Conservation (phyloP, 1,139 yeast genomes). For the Kodamaea derodonti region DNA sequence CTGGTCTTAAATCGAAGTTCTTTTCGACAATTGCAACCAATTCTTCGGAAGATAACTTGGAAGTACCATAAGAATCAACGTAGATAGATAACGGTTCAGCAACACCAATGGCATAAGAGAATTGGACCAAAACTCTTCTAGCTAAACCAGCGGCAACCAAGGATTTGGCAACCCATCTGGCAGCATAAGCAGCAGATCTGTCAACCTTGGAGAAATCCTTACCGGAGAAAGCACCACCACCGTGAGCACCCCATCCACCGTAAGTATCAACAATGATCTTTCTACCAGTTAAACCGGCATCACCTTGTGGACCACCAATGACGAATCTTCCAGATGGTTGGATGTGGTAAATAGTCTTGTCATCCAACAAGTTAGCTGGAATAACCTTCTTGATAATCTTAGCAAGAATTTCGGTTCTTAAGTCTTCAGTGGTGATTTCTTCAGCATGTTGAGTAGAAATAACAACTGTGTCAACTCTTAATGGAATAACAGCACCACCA, state of each 20-base stretch:
- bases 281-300: conserved; percentile 99
- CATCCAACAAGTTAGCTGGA: conserved; percentile 87
- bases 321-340: conserved; percentile 99
- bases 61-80: conserved; percentile 98
- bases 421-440: conserved; percentile 86
- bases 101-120: conserved; percentile 99
- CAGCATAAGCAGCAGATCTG: conserved; percentile 99
- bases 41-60: conserved; percentile 82
- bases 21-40: conserved; percentile 85
- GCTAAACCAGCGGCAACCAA: conserved; percentile 92
- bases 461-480: conserved; percentile 96
- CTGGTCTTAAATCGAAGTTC: conserved; percentile 99
- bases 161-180: conserved; percentile 99
- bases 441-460: conserved; percentile 98
- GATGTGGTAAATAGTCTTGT: conserved; percentile 93
- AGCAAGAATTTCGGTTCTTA: conserved; percentile 71
- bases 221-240: conserved; percentile 99
- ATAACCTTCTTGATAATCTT: conserved; percentile 89
- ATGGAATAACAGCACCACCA: conserved; percentile 91
- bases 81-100: conserved; percentile 98
- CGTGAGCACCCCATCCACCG: conserved; percentile 99
- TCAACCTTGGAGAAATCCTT: conserved; percentile 99
- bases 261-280: conserved; percentile 98
- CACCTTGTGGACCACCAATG: conserved; percentile 99
- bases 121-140: conserved; percentile 96